Conservation (phyloP, 805 yeast genomes). For the Blastobotrys chiropterorum region DNA sequence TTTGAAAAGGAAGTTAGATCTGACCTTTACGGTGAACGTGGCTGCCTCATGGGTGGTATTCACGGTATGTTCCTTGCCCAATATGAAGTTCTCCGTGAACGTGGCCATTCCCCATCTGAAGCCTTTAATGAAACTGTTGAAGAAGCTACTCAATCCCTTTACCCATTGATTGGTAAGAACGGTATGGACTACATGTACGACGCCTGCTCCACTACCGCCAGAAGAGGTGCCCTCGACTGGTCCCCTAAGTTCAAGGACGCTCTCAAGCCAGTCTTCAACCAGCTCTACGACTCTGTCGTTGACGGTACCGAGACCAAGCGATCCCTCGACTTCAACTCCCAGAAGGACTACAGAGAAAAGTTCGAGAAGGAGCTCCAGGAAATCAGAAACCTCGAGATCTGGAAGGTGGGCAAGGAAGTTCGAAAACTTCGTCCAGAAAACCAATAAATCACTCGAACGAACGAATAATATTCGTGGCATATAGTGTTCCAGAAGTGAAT, state of each 20-base stretch:
- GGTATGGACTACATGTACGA: constrained; percentile 99
- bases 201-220: constrained; percentile 99
- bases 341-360: constrained; percentile 94
- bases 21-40: constrained; percentile 99
- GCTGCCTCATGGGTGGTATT: constrained; percentile 99
- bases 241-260: constrained; percentile 98
- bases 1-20: constrained; percentile 99
- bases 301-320: constrained; percentile 97
- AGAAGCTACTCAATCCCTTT: constrained; percentile 98
- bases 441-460: constrained; percentile 45
- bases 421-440: constrained; percentile 99
- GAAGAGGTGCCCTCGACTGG: constrained; percentile 99
- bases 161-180: constrained; percentile 98
- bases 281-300: constrained; percentile 89
- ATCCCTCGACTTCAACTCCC: constrained; percentile 97
- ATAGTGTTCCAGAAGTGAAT: constrained; percentile 24
- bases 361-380: constrained; percentile 87
- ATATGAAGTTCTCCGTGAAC: constrained; percentile 98
- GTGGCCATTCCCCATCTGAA: constrained; percentile 99
- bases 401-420: constrained; percentile 99
- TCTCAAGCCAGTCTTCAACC: constrained; percentile 96
- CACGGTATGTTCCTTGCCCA: constrained; percentile 99
- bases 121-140: constrained; percentile 99
- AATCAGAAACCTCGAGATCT: constrained; percentile 98
- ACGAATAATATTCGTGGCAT: constrained; percentile 7